These are phyloP conservation scores for Kwoniella sp. DNA, from an alignment of 768 basidiomycete species.

Conservation along the genomic window DNA sequence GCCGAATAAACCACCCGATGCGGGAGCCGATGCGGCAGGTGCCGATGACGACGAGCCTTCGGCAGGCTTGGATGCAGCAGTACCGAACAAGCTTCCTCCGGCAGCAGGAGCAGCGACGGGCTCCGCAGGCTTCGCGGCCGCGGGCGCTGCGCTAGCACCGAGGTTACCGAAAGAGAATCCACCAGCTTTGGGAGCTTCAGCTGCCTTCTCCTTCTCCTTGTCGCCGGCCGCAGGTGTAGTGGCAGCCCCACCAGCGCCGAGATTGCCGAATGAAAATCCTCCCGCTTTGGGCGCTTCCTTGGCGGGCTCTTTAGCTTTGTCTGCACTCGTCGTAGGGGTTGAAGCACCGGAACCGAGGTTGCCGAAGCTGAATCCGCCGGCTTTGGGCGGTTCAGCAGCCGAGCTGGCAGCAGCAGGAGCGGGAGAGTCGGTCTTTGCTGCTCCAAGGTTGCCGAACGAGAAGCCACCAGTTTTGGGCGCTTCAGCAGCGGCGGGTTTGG, in stretches of 20 bases:
- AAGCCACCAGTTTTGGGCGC: constrained; percentile 25
- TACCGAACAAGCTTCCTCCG: constrained; percentile 22
- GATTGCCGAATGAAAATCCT: constrained; percentile 28
- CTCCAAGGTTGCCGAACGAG: constrained; percentile 19
- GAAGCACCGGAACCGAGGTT: constrained; percentile 27
- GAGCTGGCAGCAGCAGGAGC: constrained; percentile 19
- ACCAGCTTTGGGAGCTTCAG: constrained; percentile 24
- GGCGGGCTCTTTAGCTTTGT: constrained; percentile 11
- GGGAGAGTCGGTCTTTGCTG: constrained; percentile 14
- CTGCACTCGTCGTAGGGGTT: constrained; percentile 8
- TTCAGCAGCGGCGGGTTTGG: constrained; percentile 18
- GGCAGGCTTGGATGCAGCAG: constrained; percentile 31
- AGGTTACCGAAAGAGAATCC: constrained; percentile 20
- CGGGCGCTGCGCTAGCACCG: constrained; percentile 20
- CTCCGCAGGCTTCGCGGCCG: constrained; percentile 36
- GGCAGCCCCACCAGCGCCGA: constrained; percentile 14
- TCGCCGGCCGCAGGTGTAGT: constrained; percentile 16
- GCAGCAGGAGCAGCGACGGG: constrained; percentile 17
- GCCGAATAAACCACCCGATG: constrained; percentile 27
- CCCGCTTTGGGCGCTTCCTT: constrained; percentile 26
- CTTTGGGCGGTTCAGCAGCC: constrained; percentile 25
- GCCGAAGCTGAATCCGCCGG: constrained; percentile 31
- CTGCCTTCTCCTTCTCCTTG: constrained; percentile 20
- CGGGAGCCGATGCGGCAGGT: constrained; percentile 39
- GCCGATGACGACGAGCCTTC: constrained; percentile 7